Conservation (phyloP, 805 yeast species). For the Yarrowia sp. region DNA sequence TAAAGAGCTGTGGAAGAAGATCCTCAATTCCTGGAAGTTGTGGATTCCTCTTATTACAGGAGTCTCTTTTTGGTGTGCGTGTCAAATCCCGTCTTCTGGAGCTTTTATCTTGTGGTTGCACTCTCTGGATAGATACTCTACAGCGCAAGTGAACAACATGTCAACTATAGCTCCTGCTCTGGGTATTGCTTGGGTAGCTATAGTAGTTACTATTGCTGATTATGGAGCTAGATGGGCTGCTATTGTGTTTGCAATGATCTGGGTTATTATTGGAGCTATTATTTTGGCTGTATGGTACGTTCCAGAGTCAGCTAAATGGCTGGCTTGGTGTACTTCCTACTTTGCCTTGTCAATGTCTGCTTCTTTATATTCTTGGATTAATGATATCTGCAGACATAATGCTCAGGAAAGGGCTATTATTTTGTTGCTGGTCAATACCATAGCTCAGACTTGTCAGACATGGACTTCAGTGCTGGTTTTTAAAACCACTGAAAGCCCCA, state of each 20-base stretch:
- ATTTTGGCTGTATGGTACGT: slow-evolving; percentile 57
- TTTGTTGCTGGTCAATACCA: slow-evolving; percentile 50
- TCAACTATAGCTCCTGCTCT: slow-evolving; percentile 57
- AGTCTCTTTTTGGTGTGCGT: slow-evolving; percentile 56
- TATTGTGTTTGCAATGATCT: slow-evolving; percentile 50
- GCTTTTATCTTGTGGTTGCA: neutral
- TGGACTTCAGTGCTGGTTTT: slow-evolving; percentile 52
- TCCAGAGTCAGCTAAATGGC: slow-evolving; percentile 56
- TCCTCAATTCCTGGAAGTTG: slow-evolving; percentile 57
- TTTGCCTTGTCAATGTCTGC: slow-evolving; percentile 64
- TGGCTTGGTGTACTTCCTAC: slow-evolving; percentile 56
- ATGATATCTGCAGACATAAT: slow-evolving; percentile 56
- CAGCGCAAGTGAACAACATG: slow-evolving; percentile 44
- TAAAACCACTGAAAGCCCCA: slow-evolving; percentile 38
- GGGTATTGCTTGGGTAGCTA: slow-evolving; percentile 46
- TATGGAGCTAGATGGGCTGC: slow-evolving; percentile 49
- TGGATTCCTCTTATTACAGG: slow-evolving; percentile 56
- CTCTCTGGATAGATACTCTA: neutral
- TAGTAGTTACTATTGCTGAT: slow-evolving; percentile 44
- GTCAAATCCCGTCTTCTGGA: slow-evolving; percentile 28
- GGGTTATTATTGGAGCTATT: slow-evolving; percentile 52
- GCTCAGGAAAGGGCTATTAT: slow-evolving; percentile 53
- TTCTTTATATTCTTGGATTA: slow-evolving; percentile 56
- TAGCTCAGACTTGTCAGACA: slow-evolving; percentile 55
- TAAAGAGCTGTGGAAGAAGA: slow-evolving; percentile 48